Evolutionary conservation across 164 flowering plant genomes (phyloP).

Genomic region (Sedum album): DNA sequence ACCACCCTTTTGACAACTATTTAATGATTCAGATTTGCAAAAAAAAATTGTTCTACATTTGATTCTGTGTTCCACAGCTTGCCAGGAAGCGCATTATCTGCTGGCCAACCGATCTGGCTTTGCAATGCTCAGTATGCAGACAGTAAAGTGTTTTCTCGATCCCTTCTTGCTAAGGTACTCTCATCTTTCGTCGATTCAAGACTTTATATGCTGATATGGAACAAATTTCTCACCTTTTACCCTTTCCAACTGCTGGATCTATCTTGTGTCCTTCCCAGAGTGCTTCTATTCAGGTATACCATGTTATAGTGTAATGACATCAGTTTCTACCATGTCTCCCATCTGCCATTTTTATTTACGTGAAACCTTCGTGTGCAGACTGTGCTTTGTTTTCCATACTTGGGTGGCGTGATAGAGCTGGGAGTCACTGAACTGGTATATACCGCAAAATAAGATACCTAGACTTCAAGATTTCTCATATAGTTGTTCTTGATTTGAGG

Average conservation of each 20-base stretch:
- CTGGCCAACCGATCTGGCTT: constrained; percentile 28
- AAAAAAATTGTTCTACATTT: background rate
- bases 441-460: background rate
- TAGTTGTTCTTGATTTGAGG: background rate
- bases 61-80: constrained; percentile 15
- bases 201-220: background rate
- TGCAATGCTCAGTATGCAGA: constrained; percentile 38
- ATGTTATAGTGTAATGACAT: background rate
- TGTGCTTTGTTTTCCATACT: constrained; percentile 75
- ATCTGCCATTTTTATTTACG: background rate
- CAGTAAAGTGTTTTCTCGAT: constrained; percentile 34
- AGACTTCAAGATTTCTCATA: background rate
- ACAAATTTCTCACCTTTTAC: constrained; percentile 11
- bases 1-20: background rate
- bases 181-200: background rate
- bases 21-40: background rate
- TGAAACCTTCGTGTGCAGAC: constrained; percentile 44
- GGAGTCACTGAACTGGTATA: constrained; percentile 79
- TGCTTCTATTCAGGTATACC: constrained; percentile 38
- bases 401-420: constrained; percentile 77
- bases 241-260: background rate
- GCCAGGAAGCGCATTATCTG: constrained; percentile 35
- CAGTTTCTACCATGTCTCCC: background rate
- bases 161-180: constrained; percentile 37
- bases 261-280: constrained; percentile 18